Conservation (phyloP, 1,139 yeast species). For the Nakaseomyces glabratus region DNA sequence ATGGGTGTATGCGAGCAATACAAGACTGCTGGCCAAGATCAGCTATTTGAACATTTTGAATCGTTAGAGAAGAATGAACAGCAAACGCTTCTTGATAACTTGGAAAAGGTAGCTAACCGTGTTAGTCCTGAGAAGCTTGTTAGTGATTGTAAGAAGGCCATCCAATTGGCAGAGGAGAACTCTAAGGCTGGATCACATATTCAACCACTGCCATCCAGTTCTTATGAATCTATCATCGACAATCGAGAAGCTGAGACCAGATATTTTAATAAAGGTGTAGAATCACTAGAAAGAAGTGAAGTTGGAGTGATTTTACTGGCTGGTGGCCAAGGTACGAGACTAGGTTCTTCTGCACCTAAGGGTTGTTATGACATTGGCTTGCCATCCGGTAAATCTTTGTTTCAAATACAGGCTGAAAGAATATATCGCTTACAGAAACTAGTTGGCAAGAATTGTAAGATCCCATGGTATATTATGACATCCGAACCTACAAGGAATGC, state of each 20-base stretch:
- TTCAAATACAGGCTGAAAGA: constrained; percentile 90
- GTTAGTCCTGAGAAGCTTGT: constrained; percentile 17
- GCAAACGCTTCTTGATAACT: constrained; percentile 14
- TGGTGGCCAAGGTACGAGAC: constrained; percentile 96
- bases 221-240: constrained; percentile 27
- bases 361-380: constrained; percentile 86
- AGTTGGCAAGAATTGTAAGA: constrained; percentile 35
- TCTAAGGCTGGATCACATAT: constrained; percentile 11
- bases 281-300: constrained; percentile 58
- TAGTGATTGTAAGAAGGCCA: constrained; percentile 23
- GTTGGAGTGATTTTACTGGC: constrained; percentile 92
- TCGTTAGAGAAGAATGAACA: constrained; percentile 15
- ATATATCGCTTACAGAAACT: constrained; percentile 54
- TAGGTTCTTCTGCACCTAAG: constrained; percentile 84
- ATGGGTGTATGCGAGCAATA: constrained; percentile 13
- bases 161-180: constrained; percentile 14
- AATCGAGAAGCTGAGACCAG: constrained; percentile 26
- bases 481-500: constrained; percentile 75
- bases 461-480: constrained; percentile 94
- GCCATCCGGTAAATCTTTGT: constrained; percentile 75
- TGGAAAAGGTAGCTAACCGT: constrained; percentile 16
- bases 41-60: constrained; percentile 24
- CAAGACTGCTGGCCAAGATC: constrained; percentile 23
- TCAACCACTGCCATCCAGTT: constrained; percentile 26
- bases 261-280: constrained; percentile 57